These are phyloP conservation scores for Auricularia sp. DNA, from an alignment of 768 basidiomycete genomes.

Conservation along the genomic window DNA sequence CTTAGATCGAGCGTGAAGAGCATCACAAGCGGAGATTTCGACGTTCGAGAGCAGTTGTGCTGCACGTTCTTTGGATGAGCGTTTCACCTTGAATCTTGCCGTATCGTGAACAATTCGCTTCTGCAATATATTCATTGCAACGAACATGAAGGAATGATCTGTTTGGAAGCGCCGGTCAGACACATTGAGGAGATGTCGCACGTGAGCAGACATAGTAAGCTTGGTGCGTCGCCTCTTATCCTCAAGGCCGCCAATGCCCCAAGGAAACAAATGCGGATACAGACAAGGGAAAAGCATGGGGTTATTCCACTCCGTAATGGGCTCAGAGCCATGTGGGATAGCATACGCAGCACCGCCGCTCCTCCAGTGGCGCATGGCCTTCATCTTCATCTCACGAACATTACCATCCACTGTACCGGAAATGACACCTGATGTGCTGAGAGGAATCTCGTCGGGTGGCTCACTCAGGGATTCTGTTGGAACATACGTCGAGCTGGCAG, in stretches of 20 bases:
- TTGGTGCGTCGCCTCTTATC: conserved; percentile 3
- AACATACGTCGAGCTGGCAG: too few species aligned
- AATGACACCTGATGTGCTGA: too few species aligned
- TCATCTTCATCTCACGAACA: too few species aligned
- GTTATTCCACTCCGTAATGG: conserved; percentile 25
- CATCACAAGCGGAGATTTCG: too few species aligned
- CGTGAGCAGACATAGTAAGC: conserved; percentile 16
- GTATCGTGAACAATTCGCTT: conserved; percentile 15
- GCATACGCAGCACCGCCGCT: too few species aligned
- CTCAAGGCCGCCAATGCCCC: conserved; percentile 24
- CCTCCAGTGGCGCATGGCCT: too few species aligned
- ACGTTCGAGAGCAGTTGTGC: too few species aligned
- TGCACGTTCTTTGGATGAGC: too few species aligned
- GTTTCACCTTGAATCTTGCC: background rate
- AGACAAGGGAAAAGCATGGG: conserved; percentile 21
- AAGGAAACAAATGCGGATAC: conserved; percentile 24
- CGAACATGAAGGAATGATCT: conserved; percentile 21
- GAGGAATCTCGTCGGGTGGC: too few species aligned
- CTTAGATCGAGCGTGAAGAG: too few species aligned
- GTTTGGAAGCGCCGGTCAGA: conserved; percentile 15
- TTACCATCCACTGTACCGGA: too few species aligned
- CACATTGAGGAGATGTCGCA: conserved; percentile 16
- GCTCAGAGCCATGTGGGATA: conserved; percentile 12
- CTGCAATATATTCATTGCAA: conserved; percentile 20
- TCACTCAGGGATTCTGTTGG: too few species aligned